Percentiles rank a stretch among this genome's conserved stretches.
Conservation (phyloP, 805 yeast species). For the Pichia ethanolica region DNA sequence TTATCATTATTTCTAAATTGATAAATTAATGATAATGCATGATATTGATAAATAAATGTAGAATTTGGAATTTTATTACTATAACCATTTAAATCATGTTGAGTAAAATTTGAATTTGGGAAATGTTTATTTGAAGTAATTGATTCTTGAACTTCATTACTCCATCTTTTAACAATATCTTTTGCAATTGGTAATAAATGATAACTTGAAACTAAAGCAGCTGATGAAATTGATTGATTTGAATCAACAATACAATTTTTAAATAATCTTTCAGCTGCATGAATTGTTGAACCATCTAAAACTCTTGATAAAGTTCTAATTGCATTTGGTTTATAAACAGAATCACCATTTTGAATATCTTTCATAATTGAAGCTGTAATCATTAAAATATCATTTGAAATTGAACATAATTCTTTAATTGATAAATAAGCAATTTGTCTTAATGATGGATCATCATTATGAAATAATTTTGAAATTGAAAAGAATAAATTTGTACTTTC, state of each 20-base stretch:
- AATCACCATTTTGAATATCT: constrained; percentile 87
- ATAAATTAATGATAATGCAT: constrained; percentile 86
- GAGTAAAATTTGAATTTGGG: constrained; percentile 41
- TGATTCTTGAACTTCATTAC: constrained; percentile 92
- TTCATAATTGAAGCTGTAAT: constrained; percentile 97
- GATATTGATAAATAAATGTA: constrained; percentile 85
- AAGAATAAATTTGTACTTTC: constrained; percentile 92
- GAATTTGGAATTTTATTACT: constrained; percentile 51
- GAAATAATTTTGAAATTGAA: constrained; percentile 89
- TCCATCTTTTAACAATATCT: constrained; percentile 88
- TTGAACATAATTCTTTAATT: constrained; percentile 78
- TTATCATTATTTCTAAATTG: constrained; percentile 84
- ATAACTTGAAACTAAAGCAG: constrained; percentile 90
- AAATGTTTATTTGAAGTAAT: constrained; percentile 54
- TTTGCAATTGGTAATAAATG: constrained; percentile 84
- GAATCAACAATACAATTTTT: constrained; percentile 88
- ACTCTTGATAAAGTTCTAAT: constrained; percentile 87
- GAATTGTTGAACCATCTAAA: constrained; percentile 83
- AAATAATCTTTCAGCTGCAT: constrained; percentile 86
- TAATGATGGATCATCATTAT: constrained; percentile 77
- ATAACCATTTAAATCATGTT: constrained; percentile 49
- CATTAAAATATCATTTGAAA: constrained; percentile 91
- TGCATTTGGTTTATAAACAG: constrained; percentile 87
- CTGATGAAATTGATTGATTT: constrained; percentile 81
- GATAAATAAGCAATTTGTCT: constrained; percentile 93